Percentiles rank a stretch among this genome's conserved stretches.
Conservation (phyloP, 352 stramenopile species). For the Phytophthora quininea region DNA sequence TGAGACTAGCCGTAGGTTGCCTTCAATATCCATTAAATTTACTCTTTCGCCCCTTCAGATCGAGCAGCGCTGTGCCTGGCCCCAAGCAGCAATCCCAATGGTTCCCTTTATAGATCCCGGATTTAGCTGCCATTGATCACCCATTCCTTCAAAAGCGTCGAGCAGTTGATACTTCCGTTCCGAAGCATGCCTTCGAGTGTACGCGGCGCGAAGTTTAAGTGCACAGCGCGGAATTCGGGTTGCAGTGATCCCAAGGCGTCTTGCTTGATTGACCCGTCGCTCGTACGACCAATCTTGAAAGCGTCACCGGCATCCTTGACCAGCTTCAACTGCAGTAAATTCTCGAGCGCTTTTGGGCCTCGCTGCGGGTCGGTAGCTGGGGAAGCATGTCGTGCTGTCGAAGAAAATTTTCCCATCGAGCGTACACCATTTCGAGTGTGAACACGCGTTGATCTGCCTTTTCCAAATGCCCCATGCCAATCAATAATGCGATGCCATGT, state of each 20-base stretch:
- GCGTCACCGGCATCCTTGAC: slow-evolving; percentile 79
- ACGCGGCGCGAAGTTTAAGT: slow-evolving; percentile 73
- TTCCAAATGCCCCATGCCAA: slow-evolving; percentile 83
- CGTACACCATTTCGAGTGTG: slow-evolving; percentile 88
- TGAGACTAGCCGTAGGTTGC: not conserved
- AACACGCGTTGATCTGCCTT: slow-evolving; percentile 66
- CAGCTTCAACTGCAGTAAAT: slow-evolving; percentile 71
- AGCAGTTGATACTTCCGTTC: slow-evolving; percentile 76
- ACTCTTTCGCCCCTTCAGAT: no score
- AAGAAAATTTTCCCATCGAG: slow-evolving; percentile 80
- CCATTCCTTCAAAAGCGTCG: slow-evolving; percentile 78
- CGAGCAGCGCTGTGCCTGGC: no score
- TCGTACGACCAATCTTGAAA: slow-evolving; percentile 62
- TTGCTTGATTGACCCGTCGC: slow-evolving; percentile 21
- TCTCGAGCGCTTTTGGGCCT: slow-evolving; percentile 78
- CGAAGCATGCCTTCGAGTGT: slow-evolving; percentile 79
- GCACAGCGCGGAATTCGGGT: slow-evolving; percentile 77
- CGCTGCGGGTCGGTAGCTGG: slow-evolving; percentile 68
- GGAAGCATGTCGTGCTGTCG: slow-evolving; percentile 74
- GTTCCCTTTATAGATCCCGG: slow-evolving; percentile 21
- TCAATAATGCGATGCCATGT: slow-evolving; percentile 72
- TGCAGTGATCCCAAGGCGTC: slow-evolving; percentile 51
- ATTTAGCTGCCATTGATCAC: slow-evolving; percentile 57
- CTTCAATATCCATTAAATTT: not conserved
- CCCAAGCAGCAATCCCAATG: not conserved